phyloP scores from a whole-genome alignment of 2,329 filamentous ascomycete genomes.

The Colletotrichum eleusines region DNA sequence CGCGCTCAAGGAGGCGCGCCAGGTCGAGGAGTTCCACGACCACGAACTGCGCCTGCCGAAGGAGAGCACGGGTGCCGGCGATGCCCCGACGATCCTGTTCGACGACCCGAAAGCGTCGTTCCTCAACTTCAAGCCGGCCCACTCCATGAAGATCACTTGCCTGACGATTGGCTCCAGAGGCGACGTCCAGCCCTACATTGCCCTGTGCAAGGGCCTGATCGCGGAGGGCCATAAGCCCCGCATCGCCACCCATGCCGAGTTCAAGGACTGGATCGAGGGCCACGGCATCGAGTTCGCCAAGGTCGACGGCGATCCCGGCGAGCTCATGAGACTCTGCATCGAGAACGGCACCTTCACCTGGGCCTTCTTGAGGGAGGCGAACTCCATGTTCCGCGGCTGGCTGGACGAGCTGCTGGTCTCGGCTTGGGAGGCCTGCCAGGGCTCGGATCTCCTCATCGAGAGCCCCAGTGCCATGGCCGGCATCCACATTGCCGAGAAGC shows the following conservation, averaged over 20 bases:
- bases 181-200: conserved; percentile 98
- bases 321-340: conserved; percentile 95
- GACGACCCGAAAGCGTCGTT: conserved; percentile 91
- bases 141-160: conserved; percentile 87
- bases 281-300: conserved; percentile 94
- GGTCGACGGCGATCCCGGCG: conserved; percentile 90
- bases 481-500: conserved; percentile 95
- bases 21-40: conserved; percentile 60
- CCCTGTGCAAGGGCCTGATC: conserved; percentile 89
- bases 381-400: conserved; percentile 91
- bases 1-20: conserved; percentile 80
- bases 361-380: conserved; percentile 89
- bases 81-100: conserved; percentile 83
- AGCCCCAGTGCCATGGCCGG: conserved; percentile 97
- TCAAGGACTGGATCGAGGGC: conserved; percentile 87
- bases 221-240: conserved; percentile 87
- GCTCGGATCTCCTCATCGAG: conserved; percentile 91
- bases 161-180: conserved; percentile 95
- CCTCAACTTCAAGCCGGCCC: conserved; percentile 87
- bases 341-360: conserved; percentile 98
- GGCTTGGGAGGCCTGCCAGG: conserved; percentile 86
- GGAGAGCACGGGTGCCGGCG: conserved; percentile 59
- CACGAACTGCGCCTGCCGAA: conserved; percentile 65
- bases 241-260: conserved; percentile 94
- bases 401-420: conserved; percentile 88